phyloP scores from a whole-genome alignment of 495 filamentous ascomycete species.

The Annulohypoxylon maeteangense region DNA sequence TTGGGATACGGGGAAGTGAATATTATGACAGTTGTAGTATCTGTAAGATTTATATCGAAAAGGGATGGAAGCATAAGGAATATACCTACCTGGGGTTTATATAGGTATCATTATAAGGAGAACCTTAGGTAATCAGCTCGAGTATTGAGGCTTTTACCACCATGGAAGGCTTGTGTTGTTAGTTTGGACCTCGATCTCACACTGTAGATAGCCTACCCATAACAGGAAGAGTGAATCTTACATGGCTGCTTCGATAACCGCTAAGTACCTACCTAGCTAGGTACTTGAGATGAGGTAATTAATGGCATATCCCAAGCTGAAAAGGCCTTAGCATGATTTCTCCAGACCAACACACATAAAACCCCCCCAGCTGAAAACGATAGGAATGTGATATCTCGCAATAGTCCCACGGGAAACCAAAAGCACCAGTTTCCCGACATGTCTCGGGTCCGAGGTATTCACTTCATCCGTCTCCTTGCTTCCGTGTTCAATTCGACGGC shows the following conservation, averaged over 20 bases:
- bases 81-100: not conserved
- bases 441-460: constrained; percentile 37
- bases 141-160: not conserved
- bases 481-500: constrained; percentile 12
- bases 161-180: not conserved
- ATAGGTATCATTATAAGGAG: not conserved
- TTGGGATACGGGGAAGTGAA: too few relatives aligned
- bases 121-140: too few relatives aligned
- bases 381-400: constrained; percentile 25
- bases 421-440: constrained; percentile 14
- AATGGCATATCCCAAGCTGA: not conserved
- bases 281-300: not conserved
- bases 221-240: not conserved
- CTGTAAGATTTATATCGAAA: not conserved
- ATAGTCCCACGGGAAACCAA: constrained; percentile 19
- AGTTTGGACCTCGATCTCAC: not conserved
- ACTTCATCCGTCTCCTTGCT: constrained; percentile 27
- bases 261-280: not conserved
- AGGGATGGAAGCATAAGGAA: not conserved
- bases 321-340: not conserved
- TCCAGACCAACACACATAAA: not conserved
- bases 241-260: not conserved
- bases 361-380: not conserved
- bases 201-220: not conserved
- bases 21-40: not conserved